phyloP scores from a whole-genome alignment of 2,329 filamentous ascomycete species.

The Ascochyta viciae-villosae region DNA sequence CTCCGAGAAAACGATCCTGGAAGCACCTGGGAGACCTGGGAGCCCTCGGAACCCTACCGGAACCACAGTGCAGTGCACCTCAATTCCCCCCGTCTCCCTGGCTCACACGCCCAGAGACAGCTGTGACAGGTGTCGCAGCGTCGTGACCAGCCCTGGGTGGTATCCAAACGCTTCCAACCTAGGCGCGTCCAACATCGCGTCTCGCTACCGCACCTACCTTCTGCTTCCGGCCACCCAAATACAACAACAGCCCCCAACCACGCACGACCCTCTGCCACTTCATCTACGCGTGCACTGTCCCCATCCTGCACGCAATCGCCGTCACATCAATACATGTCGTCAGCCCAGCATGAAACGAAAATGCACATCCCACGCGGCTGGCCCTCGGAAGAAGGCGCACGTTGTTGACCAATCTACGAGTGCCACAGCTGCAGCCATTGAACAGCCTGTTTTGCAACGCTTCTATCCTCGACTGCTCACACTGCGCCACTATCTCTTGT shows the following conservation, averaged over 20 bases:
- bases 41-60: constrained; percentile 4
- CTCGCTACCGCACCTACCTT: constrained; percentile 5
- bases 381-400: constrained; percentile 34
- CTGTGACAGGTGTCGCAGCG: not conserved
- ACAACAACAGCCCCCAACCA: constrained; percentile 9
- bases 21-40: constrained; percentile 5
- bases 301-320: not conserved
- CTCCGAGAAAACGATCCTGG: not conserved
- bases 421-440: constrained; percentile 43
- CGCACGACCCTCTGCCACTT: constrained; percentile 8
- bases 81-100: not conserved
- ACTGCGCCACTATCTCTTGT: constrained; percentile 74
- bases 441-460: constrained; percentile 70
- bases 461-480: constrained; percentile 72
- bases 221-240: constrained; percentile 9
- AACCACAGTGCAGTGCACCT: not conserved
- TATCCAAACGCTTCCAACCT: too few species aligned
- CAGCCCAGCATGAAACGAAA: constrained; percentile 43
- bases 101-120: not conserved
- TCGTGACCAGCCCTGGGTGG: not conserved
- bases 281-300: constrained; percentile 4
- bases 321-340: constrained; percentile 2
- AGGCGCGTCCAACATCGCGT: constrained; percentile 1
- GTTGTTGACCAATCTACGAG: constrained; percentile 40
- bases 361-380: constrained; percentile 27